Base-by-base conservation (phyloP, 768 basidiomycete genomes). In the Kwoniella shandongensis region DNA sequence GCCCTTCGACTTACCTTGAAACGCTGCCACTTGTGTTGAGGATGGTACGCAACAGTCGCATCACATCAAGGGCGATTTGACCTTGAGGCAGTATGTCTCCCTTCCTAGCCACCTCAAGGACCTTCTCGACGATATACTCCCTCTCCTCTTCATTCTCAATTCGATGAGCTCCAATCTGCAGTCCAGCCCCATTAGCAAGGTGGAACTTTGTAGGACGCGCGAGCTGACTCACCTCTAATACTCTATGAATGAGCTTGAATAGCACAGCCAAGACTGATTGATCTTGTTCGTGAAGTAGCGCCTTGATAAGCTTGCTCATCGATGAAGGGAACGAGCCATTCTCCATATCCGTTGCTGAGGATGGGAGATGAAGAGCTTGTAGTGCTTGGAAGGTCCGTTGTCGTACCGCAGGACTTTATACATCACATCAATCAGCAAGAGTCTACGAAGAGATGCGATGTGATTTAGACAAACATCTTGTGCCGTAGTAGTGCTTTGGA, bases 321-420 rank as follows among this genome's bases (percentile, higher is more conserved):
- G 59, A 54, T 8, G 69, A 39, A 6, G 70, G 67, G 59, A 67
- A 72, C 0, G 30, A 38, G 23, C 18, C 53, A 17, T 44, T 32
- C n/a, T 23, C 20, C 22, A 40, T 23, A 23, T 6, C n/a, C 8
- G 41, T 15, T 47, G 7, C 17, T 13, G 20, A 8, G 23, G 26
- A 17, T 25, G 49, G 44, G 22, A 38, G 45, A 51, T 69, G 44
- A 6, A 72, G 48, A 6, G 62, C 39, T 2, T 30, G 20, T 4
- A 72, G 44, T 12, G 59, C 67, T 41, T 65, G 57, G 8, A 69
- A 44, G 1, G 65, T 48, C 2, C 66, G 29, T 52, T 66, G 62
- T 13, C 66, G 55, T 4, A 67, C 51, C 18, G 71, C 57, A 15
- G 65, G 51, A 6, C 65, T 66, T 27, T 38, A 39, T 6, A 32